Evolutionary conservation across 2,329 filamentous ascomycete genomes (phyloP).

Genomic region (Penicillium oxalicum): DNA sequence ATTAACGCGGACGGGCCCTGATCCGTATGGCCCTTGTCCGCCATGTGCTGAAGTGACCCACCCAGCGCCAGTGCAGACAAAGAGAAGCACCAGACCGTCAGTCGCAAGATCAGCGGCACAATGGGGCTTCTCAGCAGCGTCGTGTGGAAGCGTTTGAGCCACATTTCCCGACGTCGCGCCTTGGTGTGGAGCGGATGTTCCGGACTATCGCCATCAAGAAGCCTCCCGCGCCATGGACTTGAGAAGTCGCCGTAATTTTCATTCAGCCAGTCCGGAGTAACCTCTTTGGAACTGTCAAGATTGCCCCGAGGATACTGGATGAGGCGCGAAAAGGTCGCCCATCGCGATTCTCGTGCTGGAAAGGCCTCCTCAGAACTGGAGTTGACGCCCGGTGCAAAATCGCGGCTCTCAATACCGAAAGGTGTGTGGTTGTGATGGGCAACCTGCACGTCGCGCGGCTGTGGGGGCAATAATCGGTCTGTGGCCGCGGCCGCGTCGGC

Average conservation of each 20-base stretch:
- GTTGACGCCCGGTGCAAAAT: constrained; percentile 8
- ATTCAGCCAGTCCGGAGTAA: constrained; percentile 43
- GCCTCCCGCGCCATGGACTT: constrained; percentile 48
- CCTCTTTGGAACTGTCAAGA: constrained; percentile 35
- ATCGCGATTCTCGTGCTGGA: constrained; percentile 38
- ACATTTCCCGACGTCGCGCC: constrained; percentile 44
- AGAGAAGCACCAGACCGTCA: constrained; percentile 77
- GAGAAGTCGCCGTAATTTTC: constrained; percentile 42
- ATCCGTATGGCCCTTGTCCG: constrained; percentile 42
- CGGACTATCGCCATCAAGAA: constrained; percentile 46
- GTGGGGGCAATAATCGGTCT: constrained; percentile 32
- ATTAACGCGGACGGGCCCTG: constrained; percentile 76
- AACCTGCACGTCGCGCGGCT: constrained; percentile 37
- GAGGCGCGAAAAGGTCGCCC: constrained; percentile 41
- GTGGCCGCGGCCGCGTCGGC: constrained; percentile 32
- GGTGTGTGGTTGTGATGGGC: constrained; percentile 44
- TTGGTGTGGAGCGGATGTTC: constrained; percentile 46
- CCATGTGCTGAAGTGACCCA: constrained; percentile 62
- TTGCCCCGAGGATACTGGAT: constrained; percentile 39
- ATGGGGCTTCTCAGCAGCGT: constrained; percentile 73
- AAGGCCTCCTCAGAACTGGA: constrained; percentile 7
- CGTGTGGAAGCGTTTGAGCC: constrained; percentile 58
- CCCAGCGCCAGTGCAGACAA: constrained; percentile 74
- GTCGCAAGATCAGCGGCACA: constrained; percentile 75
- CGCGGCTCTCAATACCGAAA: constrained; percentile 24